A percentile compares a stretch with the other conserved stretches of the same genome.
Conservation (phyloP, 345 rosid genomes). For the Acer campestre region DNA sequence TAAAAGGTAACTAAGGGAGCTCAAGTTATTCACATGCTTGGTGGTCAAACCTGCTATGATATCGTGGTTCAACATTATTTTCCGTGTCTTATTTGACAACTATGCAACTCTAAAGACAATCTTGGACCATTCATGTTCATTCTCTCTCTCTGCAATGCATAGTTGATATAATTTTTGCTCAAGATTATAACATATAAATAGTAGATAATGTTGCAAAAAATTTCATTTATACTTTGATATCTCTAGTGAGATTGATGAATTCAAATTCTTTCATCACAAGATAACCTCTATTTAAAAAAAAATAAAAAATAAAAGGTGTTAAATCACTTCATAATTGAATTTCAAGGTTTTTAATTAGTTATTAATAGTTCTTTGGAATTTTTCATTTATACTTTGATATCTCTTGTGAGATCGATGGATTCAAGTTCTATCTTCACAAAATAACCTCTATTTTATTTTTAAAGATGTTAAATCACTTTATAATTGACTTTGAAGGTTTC, state of each 20-base stretch:
- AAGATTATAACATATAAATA: background rate
- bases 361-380: background rate
- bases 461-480: background rate
- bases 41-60: background rate
- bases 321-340: background rate
- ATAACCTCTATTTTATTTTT: background rate
- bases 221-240: background rate
- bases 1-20: background rate
- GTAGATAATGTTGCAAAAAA: background rate
- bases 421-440: background rate
- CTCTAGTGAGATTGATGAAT: slow-evolving; percentile 1
- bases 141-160: background rate
- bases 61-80: background rate
- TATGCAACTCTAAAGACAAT: background rate
- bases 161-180: background rate
- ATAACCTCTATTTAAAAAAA: background rate
- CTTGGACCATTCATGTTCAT: background rate
- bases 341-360: background rate
- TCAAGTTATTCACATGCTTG: background rate
- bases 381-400: background rate
- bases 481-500: background rate
- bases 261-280: background rate
- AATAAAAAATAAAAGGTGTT: background rate
- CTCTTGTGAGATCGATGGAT: background rate
- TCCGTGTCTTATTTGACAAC: background rate